phyloP scores from a whole-genome alignment of 768 basidiomycete genomes.

The Termitomyces sp. region DNA sequence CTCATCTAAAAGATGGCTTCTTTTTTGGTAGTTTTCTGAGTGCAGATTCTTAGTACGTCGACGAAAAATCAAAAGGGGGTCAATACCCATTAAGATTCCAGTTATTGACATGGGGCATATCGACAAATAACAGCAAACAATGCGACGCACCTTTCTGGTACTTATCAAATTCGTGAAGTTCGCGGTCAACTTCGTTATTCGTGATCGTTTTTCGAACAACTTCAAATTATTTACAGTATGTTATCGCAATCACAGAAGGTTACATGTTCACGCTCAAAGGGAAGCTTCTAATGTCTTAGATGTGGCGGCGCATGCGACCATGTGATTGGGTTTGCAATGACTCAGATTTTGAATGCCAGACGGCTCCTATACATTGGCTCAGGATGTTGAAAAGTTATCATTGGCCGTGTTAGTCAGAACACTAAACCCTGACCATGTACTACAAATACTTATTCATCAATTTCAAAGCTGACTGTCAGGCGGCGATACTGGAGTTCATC shows the following conservation, averaged over 20 bases:
- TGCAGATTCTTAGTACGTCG: neutral
- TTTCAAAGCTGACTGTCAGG: constrained; percentile 34
- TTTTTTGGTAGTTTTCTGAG: neutral
- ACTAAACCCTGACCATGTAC: neutral
- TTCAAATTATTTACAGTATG: too few relatives aligned
- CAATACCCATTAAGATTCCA: neutral
- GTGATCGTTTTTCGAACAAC: too few relatives aligned
- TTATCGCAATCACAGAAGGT: too few relatives aligned
- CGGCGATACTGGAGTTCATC: constrained; percentile 51
- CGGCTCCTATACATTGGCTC: neutral
- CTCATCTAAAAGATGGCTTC: neutral
- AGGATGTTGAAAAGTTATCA: neutral
- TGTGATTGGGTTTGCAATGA: neutral
- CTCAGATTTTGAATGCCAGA: neutral
- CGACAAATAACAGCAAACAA: neutral
- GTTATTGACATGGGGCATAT: neutral
- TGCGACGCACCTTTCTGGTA: neutral
- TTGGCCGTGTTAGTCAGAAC: neutral
- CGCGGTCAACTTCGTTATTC: too few relatives aligned
- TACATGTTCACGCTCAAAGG: too few relatives aligned
- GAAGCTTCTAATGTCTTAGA: too few relatives aligned
- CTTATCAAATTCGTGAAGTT: neutral
- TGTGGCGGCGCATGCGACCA: neutral
- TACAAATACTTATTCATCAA: constrained; percentile 14
- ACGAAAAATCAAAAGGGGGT: neutral